Evolutionary conservation across 1,284 basidiomycete species (phyloP), one percentile per base, ranked within the genome.

Genomic region (Rhodotorula sp.): DNA sequence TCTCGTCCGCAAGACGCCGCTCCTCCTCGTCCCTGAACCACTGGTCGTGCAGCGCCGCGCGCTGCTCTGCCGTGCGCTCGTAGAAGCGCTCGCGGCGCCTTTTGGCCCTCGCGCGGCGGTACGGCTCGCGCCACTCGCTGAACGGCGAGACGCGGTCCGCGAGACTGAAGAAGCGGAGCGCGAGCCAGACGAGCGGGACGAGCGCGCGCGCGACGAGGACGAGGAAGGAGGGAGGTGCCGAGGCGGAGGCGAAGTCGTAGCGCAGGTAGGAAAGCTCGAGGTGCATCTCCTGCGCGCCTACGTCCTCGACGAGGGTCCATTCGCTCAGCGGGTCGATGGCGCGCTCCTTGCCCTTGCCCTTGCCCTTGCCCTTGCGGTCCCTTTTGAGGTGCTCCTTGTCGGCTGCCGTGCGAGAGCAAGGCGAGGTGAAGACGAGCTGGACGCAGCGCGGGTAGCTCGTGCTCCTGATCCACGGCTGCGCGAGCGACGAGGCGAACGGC

Each of bases 381-480:
- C 9, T 4, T 34, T 34, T 7, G 46, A 7, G 45, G 19, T 25
- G 45, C 12, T 21, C n/a, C 45, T 17, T 7, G 17, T 16, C 27
- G 59, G 17, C 10, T 12, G 27, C 16, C 17, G 4, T 1, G 10
- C 27, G 25, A 27, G 21, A 10, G n/a, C 9, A 3, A 19, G 34
- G 53, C 44, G 65, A n/a, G 23, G 27, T 23, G 27, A 66, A 61
- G 58, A 66, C 58, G 58, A 66, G 58, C 27, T 61, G 27, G 58
- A 66, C 34, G 25, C 23, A 42, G 52, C 65, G 52, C 27, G 45
- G 46, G 14, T 8, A 9, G 21, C 45, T 50, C 45, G 7, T n/a
- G 16, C 7, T 21, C 53, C 16, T 14, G 23, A 16, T 16, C 50
- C 27, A 34, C 23, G 45, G 10, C 34, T 42, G n/a, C 5, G 41